Evolutionary conservation across 225 moss, liverwort and hornwort genomes (phyloP).

Genomic region (Polytrichum formosum): DNA sequence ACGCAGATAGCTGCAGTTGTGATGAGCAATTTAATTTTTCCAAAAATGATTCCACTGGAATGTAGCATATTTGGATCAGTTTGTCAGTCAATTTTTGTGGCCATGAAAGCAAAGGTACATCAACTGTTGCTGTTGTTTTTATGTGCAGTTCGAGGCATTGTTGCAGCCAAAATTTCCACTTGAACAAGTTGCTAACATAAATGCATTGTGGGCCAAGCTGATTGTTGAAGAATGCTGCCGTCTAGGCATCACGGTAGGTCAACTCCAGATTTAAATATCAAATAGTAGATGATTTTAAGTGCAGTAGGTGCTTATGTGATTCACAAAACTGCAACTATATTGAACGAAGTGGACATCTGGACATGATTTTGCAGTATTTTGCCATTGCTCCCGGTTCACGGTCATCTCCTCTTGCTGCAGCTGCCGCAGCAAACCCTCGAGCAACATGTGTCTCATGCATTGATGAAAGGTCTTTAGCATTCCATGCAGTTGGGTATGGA

Average conservation of each 20-base stretch:
- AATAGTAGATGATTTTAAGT: too few relatives aligned
- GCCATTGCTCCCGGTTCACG: slow-evolving; percentile 96
- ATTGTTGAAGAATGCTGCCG: slow-evolving; percentile 97
- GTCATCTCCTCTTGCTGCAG: slow-evolving; percentile 83
- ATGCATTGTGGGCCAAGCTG: slow-evolving; percentile 86
- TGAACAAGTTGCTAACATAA: slow-evolving; percentile 73
- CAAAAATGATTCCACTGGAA: too few relatives aligned
- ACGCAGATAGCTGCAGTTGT: too few relatives aligned
- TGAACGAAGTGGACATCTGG: too few relatives aligned
- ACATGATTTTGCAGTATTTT: slow-evolving; percentile 66
- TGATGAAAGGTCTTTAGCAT: slow-evolving; percentile 91
- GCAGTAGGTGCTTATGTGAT: too few relatives aligned
- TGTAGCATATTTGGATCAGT: too few relatives aligned
- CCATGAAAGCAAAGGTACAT: too few relatives aligned
- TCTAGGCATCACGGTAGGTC: slow-evolving; percentile 81
- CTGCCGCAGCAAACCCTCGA: slow-evolving; percentile 83
- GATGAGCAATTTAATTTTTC: too few relatives aligned
- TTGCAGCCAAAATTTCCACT: slow-evolving; percentile 67
- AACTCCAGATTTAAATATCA: background rate
- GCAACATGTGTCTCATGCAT: slow-evolving; percentile 74
- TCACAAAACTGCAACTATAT: too few relatives aligned
- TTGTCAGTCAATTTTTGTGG: too few relatives aligned
- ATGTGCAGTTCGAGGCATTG: slow-evolving; percentile 80
- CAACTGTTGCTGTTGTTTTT: background rate
- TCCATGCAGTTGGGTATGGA: slow-evolving; percentile 87